These are phyloP conservation scores for Chaetomium cochliodes DNA, from an alignment of 495 filamentous ascomycete genomes.

Conservation along the genomic window DNA sequence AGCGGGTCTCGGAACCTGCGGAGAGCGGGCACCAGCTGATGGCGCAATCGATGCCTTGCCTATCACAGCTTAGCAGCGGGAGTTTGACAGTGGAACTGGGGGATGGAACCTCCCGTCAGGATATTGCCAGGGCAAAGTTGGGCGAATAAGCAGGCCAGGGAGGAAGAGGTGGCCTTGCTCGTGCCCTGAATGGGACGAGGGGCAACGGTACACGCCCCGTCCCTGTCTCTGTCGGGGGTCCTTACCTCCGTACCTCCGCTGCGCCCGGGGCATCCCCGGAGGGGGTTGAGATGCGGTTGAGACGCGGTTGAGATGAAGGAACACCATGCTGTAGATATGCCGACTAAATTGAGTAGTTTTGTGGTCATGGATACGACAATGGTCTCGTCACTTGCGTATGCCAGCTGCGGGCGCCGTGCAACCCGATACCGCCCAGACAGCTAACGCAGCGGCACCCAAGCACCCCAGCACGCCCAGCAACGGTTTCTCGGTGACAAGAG, in stretches of 20 bases:
- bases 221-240: too few species aligned
- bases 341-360: not conserved
- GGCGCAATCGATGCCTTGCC: constrained; percentile 35
- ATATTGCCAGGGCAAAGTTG: constrained; percentile 2
- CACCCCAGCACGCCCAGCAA: too few species aligned
- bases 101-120: not conserved
- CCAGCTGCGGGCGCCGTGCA: too few species aligned
- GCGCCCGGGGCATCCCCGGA: too few species aligned
- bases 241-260: not conserved
- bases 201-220: not conserved
- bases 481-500: too few species aligned
- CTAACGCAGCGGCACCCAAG: too few species aligned
- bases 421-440: too few species aligned
- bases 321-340: not conserved
- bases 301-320: not conserved
- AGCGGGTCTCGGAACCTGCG: constrained; percentile 18
- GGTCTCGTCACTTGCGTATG: not conserved
- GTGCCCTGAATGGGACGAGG: not conserved
- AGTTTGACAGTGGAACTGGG: constrained; percentile 8
- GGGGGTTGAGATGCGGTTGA: not conserved
- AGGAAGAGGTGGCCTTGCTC: not conserved
- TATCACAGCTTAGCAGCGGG: constrained; percentile 25
- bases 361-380: constrained; percentile 8
- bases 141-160: constrained; percentile 1
- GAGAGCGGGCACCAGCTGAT: constrained; percentile 26